These are phyloP conservation scores for Mimosa pudica DNA, from an alignment of 306 rosid species.

Conservation along the genomic window DNA sequence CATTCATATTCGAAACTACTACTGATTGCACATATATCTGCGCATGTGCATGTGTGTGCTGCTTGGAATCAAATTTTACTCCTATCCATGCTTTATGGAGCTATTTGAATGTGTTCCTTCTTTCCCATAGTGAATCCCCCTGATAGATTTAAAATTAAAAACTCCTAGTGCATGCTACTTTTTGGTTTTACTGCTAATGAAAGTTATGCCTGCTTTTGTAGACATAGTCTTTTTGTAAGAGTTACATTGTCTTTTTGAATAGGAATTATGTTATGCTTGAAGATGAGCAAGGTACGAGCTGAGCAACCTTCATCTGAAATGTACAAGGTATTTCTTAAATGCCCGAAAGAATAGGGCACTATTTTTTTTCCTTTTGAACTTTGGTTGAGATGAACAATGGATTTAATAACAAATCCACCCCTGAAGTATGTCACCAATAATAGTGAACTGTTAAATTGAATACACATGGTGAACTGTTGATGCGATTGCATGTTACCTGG, in stretches of 20 bases:
- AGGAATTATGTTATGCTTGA: constrained; percentile 79
- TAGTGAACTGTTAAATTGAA: background rate
- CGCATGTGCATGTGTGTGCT: background rate
- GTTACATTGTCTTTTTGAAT: constrained; percentile 20
- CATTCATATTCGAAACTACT: no score
- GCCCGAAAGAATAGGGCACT: background rate
- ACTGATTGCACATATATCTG: background rate
- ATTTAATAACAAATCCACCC: background rate
- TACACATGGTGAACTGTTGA: background rate
- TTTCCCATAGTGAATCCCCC: background rate
- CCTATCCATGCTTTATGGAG: background rate
- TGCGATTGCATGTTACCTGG: background rate
- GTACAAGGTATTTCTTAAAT: constrained; percentile 64
- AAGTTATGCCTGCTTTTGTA: constrained; percentile 19
- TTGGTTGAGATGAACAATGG: constrained; percentile 11
- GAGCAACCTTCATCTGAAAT: constrained; percentile 87
- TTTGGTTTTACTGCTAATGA: constrained; percentile 10
- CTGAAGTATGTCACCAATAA: no score
- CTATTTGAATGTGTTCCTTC: background rate
- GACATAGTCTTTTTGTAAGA: constrained; percentile 16
- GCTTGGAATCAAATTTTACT: background rate
- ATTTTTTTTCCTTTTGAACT: constrained; percentile 11
- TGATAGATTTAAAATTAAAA: constrained; percentile 25
- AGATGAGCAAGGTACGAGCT: constrained; percentile 88
- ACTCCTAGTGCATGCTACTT: background rate